Base-by-base conservation (phyloP, 2,329 filamentous ascomycete species). In the Xylaria sp. region DNA sequence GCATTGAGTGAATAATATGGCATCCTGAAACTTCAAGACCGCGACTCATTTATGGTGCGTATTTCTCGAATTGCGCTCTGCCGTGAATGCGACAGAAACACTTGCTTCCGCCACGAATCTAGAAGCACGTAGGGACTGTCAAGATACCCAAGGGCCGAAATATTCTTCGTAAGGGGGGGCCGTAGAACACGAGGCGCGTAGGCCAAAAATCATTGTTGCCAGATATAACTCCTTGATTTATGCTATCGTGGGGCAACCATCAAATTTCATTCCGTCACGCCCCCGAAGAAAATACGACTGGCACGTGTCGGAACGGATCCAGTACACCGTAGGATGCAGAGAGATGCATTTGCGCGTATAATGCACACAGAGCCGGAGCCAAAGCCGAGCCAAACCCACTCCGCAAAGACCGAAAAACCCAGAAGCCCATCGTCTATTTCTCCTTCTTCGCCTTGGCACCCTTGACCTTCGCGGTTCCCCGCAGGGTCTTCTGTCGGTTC, bases 401-500 rank as follows among this genome's bases (percentile, higher is more conserved):
- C 65, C 60, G 60, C 63, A 62, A 62, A 66, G 61, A 64, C 56
- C 54, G 61, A 63, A 66, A 69, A 65, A 55, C 60, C 59, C 43
- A 63, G 60, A 64, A 74, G 67, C 68, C 54, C 58, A 54, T 47
- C 76, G 77, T 79, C 82, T 91, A 91, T 85, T 90, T 87, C 81
- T 91, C 91, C 89, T 97, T 96, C 87, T 95, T 94, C 80, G 89
- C 86, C 83, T 88, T 87, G 76, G 88, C 88, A 78, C 92, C 92
- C 91, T 97, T 97, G 85, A 88, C 87, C 91, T 99, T 99, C 74
- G 92, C 93, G 72, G 91, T 96, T 77, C 94, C 94, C 71, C 94
- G 90, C 79, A 97, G 89, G 76, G 93, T 94, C 92, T 99, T 97
- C 82, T 90, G 87, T 79, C 93, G 88, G 91, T 99, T 99, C 91